Evolutionary conservation across 2,329 filamentous ascomycete species (phyloP).

Genomic region (Penicillium fuscoglaucum): DNA sequence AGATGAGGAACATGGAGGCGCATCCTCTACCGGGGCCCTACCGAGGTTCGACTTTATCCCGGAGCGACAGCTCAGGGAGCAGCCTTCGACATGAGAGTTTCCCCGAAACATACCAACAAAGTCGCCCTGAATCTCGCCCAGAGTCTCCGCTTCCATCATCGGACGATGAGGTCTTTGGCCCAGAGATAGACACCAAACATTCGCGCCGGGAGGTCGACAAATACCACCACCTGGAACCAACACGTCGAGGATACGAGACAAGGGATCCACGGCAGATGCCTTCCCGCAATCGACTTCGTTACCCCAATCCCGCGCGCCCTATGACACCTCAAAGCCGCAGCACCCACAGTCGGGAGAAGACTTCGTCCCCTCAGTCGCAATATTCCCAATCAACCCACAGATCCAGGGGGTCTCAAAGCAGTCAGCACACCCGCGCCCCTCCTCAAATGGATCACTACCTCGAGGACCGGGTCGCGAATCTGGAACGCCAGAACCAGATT

Average conservation of each 20-base stretch:
- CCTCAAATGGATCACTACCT: slow-evolving; percentile 29
- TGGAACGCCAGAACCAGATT: slow-evolving; percentile 46
- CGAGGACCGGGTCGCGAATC: slow-evolving; percentile 40
- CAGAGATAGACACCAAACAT: slow-evolving; percentile 8
- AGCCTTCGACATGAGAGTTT: slow-evolving; percentile 25
- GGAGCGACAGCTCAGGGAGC: slow-evolving; percentile 29
- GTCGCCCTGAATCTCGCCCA: slow-evolving; percentile 32
- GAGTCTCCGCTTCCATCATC: slow-evolving; percentile 43
- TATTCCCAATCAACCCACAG: slow-evolving; percentile 25
- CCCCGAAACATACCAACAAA: slow-evolving; percentile 16
- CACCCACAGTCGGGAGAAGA: slow-evolving; percentile 22
- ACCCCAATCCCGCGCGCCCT: slow-evolving; percentile 16
- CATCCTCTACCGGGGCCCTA: slow-evolving; percentile 13
- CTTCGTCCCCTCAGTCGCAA: slow-evolving; percentile 26
- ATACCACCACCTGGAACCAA: slow-evolving; percentile 10
- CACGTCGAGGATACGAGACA: slow-evolving; percentile 15
- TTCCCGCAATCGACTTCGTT: slow-evolving; percentile 11
- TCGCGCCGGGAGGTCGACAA: slow-evolving; percentile 18
- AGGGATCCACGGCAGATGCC: slow-evolving; percentile 10
- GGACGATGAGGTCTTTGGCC: slow-evolving; percentile 40
- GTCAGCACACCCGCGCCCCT: slow-evolving; percentile 14
- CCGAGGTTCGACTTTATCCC: slow-evolving; percentile 20
- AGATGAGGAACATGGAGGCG: slow-evolving; percentile 13
- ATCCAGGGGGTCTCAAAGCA: slow-evolving; percentile 22
- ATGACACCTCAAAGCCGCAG: slow-evolving; percentile 28